These are phyloP conservation scores for Ceratobasidium sp. DNA, from an alignment of 1,284 basidiomycete genomes.

Conservation along the genomic window DNA sequence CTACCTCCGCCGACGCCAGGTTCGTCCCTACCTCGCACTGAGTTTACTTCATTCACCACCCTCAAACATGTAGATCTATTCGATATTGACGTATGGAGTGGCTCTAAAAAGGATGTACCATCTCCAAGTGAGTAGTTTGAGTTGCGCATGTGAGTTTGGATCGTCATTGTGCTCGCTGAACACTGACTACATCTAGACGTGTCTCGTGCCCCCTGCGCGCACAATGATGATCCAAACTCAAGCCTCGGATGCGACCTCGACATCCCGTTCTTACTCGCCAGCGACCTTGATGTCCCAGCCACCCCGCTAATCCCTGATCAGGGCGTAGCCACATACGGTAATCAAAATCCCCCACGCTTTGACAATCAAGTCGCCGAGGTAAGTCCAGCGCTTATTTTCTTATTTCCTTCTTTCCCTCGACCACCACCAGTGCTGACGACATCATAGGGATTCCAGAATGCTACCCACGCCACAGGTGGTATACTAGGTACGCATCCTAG, in stretches of 20 bases:
- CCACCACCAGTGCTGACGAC: not conserved
- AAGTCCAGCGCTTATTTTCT: not conserved
- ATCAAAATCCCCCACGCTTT: not conserved
- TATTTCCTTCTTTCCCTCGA: no score
- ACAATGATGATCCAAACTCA: constrained; percentile 36
- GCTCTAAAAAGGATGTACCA: not conserved
- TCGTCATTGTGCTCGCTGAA: constrained; percentile 11
- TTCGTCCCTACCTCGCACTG: no score
- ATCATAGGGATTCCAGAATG: not conserved
- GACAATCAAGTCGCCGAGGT: not conserved
- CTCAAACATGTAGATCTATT: not conserved
- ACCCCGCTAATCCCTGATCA: not conserved
- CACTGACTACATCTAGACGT: constrained; percentile 5
- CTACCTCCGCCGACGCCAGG: no score
- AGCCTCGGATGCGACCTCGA: constrained; percentile 2
- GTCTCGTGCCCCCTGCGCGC: not conserved
- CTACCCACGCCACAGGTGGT: not conserved
- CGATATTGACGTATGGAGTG: no score
- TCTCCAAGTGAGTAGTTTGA: not conserved
- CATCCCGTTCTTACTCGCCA: not conserved
- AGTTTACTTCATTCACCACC: no score
- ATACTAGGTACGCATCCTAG: not conserved
- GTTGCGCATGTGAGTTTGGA: constrained; percentile 20
- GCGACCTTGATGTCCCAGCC: not conserved
- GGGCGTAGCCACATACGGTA: not conserved